These are phyloP conservation scores for Thelonectria rubi DNA, from an alignment of 2,329 filamentous ascomycete genomes.

Conservation along the genomic window DNA sequence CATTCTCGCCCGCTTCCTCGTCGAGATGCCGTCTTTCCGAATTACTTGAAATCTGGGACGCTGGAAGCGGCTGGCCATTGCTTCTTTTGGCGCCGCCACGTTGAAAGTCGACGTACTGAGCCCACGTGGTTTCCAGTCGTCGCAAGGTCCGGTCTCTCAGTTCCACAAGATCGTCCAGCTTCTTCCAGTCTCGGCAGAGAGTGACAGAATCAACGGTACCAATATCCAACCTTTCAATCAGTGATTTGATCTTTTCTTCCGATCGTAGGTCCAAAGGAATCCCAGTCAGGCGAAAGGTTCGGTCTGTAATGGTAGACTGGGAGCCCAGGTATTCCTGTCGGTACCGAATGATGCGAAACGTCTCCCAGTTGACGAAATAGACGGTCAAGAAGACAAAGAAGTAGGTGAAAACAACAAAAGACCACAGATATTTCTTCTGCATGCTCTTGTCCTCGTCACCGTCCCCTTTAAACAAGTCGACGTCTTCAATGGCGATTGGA, in stretches of 20 bases:
- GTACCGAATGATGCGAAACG: conserved; percentile 82
- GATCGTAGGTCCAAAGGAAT: conserved; percentile 82
- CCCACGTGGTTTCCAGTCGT: conserved; percentile 85
- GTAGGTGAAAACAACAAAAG: conserved; percentile 94
- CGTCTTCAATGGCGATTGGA: conserved; percentile 24
- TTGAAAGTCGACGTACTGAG: conserved; percentile 62
- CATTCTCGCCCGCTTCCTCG: conserved; percentile 63
- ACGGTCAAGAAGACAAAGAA: conserved; percentile 85
- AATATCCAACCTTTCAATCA: conserved; percentile 88
- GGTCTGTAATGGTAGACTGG: conserved; percentile 94
- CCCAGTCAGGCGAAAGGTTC: conserved; percentile 89
- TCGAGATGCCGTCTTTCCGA: conserved; percentile 49
- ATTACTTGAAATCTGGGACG: conserved; percentile 31
- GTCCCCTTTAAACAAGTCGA: conserved; percentile 42
- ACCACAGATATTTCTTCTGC: conserved; percentile 75
- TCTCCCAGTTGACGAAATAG: conserved; percentile 85
- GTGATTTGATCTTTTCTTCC: conserved; percentile 83
- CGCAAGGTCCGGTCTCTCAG: conserved; percentile 72
- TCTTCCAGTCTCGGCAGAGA: conserved; percentile 86
- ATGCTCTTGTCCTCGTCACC: conserved; percentile 48
- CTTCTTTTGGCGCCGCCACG: conserved; percentile 29
- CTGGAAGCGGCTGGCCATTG: background rate
- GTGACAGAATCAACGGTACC: conserved; percentile 90
- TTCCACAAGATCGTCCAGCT: conserved; percentile 78
- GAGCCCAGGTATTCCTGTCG: conserved; percentile 92